A percentile compares a stretch with the other conserved stretches of the same genome.
These are phyloP conservation scores for Saturnispora galanensis DNA, from an alignment of 805 yeast genomes.

Conservation along the genomic window DNA sequence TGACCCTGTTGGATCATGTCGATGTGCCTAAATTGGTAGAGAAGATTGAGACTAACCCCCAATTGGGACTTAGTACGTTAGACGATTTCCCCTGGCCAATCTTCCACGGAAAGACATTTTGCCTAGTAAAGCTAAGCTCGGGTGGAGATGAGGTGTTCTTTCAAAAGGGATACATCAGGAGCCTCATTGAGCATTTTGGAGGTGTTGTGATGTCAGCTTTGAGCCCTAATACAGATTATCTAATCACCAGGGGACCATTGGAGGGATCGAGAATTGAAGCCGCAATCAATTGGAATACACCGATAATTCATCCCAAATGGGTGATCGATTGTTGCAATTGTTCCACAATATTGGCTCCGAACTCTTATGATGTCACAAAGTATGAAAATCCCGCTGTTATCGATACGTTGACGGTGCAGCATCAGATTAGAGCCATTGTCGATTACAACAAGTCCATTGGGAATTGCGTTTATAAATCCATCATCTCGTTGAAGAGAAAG, in stretches of 20 bases:
- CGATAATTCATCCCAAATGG: conserved; percentile 44
- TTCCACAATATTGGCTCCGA: conserved; percentile 32
- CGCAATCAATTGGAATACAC: conserved; percentile 44
- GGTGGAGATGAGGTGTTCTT: conserved; percentile 16
- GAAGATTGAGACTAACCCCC: too few species aligned
- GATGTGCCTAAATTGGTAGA: conserved; percentile 14
- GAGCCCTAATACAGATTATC: conserved; percentile 32
- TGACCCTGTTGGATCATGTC: conserved; percentile 42
- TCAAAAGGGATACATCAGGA: conserved; percentile 26
- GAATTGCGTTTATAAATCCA: conserved; percentile 5
- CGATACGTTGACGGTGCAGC: conserved; percentile 24
- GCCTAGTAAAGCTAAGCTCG: conserved; percentile 32
- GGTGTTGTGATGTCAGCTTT: conserved; percentile 45
- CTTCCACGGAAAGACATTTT: conserved; percentile 36
- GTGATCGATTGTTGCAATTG: conserved; percentile 36
- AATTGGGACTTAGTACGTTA: too few species aligned
- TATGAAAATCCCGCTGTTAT: conserved; percentile 11
- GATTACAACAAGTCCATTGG: conserved; percentile 6
- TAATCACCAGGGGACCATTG: conserved; percentile 38
- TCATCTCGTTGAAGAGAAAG: neutral
- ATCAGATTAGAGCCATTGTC: conserved; percentile 13
- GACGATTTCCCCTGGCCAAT: conserved; percentile 26
- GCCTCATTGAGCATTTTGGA: conserved; percentile 33
- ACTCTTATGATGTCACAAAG: conserved; percentile 30
- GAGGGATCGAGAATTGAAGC: conserved; percentile 44